Conservation (phyloP, 768 basidiomycete genomes). For the Pisolithus tinctorius region DNA sequence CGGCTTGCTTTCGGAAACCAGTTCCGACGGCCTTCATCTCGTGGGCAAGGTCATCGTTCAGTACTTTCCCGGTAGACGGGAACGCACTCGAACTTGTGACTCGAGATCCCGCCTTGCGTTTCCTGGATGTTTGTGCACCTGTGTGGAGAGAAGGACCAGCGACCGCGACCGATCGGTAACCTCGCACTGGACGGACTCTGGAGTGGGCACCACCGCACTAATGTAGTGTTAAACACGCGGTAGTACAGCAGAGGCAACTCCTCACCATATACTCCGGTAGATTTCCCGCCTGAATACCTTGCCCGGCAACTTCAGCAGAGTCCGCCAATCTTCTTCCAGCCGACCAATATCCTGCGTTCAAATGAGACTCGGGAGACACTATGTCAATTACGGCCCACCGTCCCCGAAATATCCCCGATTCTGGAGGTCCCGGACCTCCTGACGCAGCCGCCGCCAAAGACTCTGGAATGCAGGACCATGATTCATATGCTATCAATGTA, state of each 20-base stretch:
- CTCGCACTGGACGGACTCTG: constrained; percentile 49
- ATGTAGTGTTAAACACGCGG: background rate
- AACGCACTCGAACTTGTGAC: constrained; percentile 60
- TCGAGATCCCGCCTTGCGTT: constrained; percentile 65
- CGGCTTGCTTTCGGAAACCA: constrained; percentile 68
- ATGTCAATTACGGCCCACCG: constrained; percentile 35
- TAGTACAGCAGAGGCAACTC: background rate
- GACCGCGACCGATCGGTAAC: constrained; percentile 21
- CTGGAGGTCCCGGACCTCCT: constrained; percentile 67
- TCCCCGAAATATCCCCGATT: constrained; percentile 77
- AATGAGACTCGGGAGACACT: constrained; percentile 1
- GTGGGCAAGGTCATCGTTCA: constrained; percentile 37
- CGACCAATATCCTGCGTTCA: constrained; percentile 70
- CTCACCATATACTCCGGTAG: constrained; percentile 73
- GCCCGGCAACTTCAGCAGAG: constrained; percentile 46
- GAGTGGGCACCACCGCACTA: constrained; percentile 80
- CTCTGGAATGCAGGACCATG: constrained; percentile 73
- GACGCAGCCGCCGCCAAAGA: constrained; percentile 59
- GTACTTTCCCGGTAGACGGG: constrained; percentile 43
- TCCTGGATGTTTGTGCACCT: constrained; percentile 57
- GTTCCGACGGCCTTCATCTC: constrained; percentile 39
- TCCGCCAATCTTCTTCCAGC: constrained; percentile 66
- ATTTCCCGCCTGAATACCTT: constrained; percentile 47
- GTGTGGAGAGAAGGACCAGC: constrained; percentile 46
- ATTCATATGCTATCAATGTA: constrained; percentile 58